Conservation (phyloP, 2,329 filamentous ascomycete genomes). For the Colletotrichum sp. region DNA sequence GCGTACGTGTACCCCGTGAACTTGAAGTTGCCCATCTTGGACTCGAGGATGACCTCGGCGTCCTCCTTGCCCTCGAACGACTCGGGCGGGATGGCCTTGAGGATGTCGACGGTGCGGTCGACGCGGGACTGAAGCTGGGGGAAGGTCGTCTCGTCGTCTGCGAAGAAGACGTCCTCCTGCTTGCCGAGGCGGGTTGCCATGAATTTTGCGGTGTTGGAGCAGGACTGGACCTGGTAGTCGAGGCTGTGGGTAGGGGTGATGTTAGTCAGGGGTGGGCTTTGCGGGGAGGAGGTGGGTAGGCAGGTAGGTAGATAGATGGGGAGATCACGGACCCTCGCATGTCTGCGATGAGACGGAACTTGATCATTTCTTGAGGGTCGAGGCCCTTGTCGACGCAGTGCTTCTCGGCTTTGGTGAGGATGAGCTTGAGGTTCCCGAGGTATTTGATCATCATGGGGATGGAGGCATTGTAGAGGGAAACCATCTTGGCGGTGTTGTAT, state of each 20-base stretch:
- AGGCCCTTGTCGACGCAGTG: slow-evolving; percentile 5
- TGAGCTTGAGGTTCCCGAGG: slow-evolving; percentile 26
- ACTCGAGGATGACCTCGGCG: slow-evolving; percentile 27
- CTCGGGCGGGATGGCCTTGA: slow-evolving; percentile 31
- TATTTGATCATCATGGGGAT: slow-evolving; percentile 33
- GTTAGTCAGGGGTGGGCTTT: neutral
- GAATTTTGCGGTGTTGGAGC: slow-evolving; percentile 26
- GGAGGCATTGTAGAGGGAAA: slow-evolving; percentile 13
- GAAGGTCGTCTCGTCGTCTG: slow-evolving; percentile 21
- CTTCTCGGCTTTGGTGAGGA: slow-evolving; percentile 23
- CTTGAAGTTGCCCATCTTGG: slow-evolving; percentile 26
- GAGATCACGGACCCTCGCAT: slow-evolving; percentile 22
- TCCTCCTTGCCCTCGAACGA: slow-evolving; percentile 25
- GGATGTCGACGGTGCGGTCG: slow-evolving; percentile 26
- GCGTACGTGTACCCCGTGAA: slow-evolving; percentile 46
- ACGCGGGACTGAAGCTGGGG: slow-evolving; percentile 11
- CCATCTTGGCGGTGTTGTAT: neutral
- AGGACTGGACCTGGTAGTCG: slow-evolving; percentile 25
- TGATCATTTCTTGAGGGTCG: slow-evolving; percentile 24
- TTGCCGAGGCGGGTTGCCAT: slow-evolving; percentile 19
- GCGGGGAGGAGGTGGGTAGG: neutral
- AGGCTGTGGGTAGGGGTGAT: neutral
- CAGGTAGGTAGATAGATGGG: neutral
- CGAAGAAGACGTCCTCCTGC: slow-evolving; percentile 9
- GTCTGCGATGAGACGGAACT: slow-evolving; percentile 22